These are phyloP conservation scores for Proteromonas lacertae DNA, from an alignment of 352 stramenopile genomes.

Conservation along the genomic window DNA sequence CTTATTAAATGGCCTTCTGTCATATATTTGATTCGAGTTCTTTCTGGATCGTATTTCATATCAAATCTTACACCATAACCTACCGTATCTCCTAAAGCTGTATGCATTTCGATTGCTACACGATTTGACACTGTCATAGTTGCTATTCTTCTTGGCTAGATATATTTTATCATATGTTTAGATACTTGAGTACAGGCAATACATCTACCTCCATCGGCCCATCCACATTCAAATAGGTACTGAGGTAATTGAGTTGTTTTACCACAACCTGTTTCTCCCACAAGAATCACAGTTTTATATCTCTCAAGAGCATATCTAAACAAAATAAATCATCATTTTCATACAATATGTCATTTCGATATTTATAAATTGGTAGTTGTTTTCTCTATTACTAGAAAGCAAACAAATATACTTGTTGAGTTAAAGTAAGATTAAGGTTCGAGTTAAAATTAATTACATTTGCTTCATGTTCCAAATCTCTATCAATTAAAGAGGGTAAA, in stretches of 20 bases:
- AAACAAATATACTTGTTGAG: too few species aligned
- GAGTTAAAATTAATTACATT: too few species aligned
- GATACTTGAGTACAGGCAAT: slow-evolving; percentile 84
- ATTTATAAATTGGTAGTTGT: too few species aligned
- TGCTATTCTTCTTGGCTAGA: slow-evolving; percentile 82
- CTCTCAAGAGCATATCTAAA: too few species aligned
- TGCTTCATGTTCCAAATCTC: too few species aligned
- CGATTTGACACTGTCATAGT: slow-evolving; percentile 93
- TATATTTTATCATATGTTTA: too few species aligned
- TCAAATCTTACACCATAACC: slow-evolving; percentile 66
- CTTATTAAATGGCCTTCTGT: slow-evolving; percentile 93
- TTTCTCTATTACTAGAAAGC: too few species aligned
- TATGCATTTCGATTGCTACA: slow-evolving; percentile 78
- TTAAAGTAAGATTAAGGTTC: too few species aligned
- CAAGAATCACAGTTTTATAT: slow-evolving; percentile 41
- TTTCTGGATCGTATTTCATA: slow-evolving; percentile 48
- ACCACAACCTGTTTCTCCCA: slow-evolving; percentile 15
- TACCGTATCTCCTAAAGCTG: slow-evolving; percentile 38
- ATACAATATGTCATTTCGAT: too few species aligned
- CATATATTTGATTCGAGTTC: slow-evolving; percentile 91
- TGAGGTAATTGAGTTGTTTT: slow-evolving; percentile 1
- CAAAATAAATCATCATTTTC: too few species aligned
- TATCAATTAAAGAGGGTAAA: too few species aligned
- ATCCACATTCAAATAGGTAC: background rate
- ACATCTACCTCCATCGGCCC: slow-evolving; percentile 7